phyloP scores from a whole-genome alignment of 2,329 filamentous ascomycete genomes.

The Aspergillus unguis region DNA sequence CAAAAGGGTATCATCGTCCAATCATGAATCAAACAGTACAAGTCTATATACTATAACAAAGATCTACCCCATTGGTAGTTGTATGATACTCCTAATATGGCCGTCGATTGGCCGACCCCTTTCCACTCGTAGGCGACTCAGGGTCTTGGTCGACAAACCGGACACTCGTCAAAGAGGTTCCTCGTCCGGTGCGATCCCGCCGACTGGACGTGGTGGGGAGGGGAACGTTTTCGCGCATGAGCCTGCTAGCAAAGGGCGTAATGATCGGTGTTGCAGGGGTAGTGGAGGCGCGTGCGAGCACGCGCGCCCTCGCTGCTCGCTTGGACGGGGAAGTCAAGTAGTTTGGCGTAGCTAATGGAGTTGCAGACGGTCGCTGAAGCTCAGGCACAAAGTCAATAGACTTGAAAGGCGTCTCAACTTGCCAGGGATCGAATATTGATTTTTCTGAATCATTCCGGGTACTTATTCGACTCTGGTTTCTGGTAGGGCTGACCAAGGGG shows the following conservation, averaged over 20 bases:
- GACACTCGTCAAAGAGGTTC: slow-evolving; percentile 34
- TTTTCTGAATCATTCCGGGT: slow-evolving; percentile 18
- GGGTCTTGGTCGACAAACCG: slow-evolving; percentile 43
- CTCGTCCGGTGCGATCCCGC: slow-evolving; percentile 26
- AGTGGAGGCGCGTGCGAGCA: slow-evolving; percentile 42
- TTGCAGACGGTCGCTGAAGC: slow-evolving; percentile 32
- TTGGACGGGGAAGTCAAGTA: slow-evolving; percentile 47
- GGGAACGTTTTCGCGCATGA: slow-evolving; percentile 26
- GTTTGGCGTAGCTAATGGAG: slow-evolving; percentile 40
- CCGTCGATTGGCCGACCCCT: slow-evolving; percentile 35
- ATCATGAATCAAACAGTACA: not conserved
- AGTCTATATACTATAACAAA: slow-evolving; percentile 3
- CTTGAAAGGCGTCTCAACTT: slow-evolving; percentile 37
- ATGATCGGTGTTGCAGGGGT: slow-evolving; percentile 44
- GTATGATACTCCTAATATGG: slow-evolving; percentile 16
- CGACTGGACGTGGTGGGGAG: slow-evolving; percentile 24
- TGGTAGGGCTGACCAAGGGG: slow-evolving; percentile 27
- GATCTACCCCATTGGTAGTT: not conserved
- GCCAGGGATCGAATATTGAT: slow-evolving; percentile 36
- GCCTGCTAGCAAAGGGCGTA: slow-evolving; percentile 43
- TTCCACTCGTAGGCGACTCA: slow-evolving; percentile 39
- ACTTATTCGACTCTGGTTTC: slow-evolving; percentile 20
- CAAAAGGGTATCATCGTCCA: slow-evolving; percentile 10
- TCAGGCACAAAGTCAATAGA: slow-evolving; percentile 34
- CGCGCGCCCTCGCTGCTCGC: slow-evolving; percentile 42